These are phyloP conservation scores for Sporothrix globosa DNA, from an alignment of 2,329 filamentous ascomycete species.

Conservation along the genomic window DNA sequence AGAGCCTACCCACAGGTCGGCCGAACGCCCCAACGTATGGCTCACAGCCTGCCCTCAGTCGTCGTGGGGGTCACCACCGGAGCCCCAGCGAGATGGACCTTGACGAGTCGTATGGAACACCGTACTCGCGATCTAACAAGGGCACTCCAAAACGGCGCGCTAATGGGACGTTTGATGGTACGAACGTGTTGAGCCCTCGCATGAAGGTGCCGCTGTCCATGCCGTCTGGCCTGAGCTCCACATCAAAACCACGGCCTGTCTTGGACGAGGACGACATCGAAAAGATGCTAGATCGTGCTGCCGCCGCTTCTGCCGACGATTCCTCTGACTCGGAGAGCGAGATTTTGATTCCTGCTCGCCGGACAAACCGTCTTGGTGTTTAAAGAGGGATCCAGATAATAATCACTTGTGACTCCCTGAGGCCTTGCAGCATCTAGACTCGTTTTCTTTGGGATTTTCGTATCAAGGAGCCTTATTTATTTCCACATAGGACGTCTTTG, in stretches of 20 bases:
- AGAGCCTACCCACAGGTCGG: conserved; percentile 56
- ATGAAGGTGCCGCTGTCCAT: conserved; percentile 51
- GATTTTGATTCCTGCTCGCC: conserved; percentile 52
- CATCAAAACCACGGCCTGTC: conserved; percentile 47
- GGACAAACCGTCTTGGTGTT: conserved; percentile 25
- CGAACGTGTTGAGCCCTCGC: conserved; percentile 41
- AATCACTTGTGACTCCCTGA: not conserved
- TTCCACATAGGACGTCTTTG: not conserved
- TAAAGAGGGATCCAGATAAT: not conserved
- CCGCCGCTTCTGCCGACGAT: conserved; percentile 51
- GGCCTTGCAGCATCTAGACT: not conserved
- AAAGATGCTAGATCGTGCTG: conserved; percentile 59
- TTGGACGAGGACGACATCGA: conserved; percentile 62
- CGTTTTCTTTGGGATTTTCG: not conserved
- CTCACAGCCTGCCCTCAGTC: conserved; percentile 39
- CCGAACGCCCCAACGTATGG: conserved; percentile 34
- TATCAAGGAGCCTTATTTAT: not conserved
- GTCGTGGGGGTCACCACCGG: conserved; percentile 35
- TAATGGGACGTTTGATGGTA: conserved; percentile 45
- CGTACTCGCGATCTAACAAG: conserved; percentile 39
- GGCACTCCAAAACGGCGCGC: conserved; percentile 51
- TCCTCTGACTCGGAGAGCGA: conserved; percentile 63
- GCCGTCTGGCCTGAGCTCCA: conserved; percentile 52
- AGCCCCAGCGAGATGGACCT: conserved; percentile 54
- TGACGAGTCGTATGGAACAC: conserved; percentile 46